phyloP scores from a whole-genome alignment of 345 rosid species.

The Murraya paniculata region DNA sequence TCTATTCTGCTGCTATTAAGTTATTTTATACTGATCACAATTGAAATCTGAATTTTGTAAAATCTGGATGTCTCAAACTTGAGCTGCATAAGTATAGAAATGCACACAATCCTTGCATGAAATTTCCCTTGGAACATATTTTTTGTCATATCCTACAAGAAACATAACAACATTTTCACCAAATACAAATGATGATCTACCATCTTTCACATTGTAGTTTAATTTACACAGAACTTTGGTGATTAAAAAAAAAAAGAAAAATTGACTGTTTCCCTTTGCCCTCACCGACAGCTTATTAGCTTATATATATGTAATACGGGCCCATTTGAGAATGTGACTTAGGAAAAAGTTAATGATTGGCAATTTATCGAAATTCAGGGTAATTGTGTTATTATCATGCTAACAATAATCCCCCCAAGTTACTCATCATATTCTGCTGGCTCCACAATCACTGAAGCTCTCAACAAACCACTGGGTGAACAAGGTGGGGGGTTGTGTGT shows the following conservation, averaged over 20 bases:
- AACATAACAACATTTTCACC: not conserved
- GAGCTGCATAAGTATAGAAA: too few relatives aligned
- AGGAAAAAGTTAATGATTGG: not conserved
- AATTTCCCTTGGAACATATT: not conserved
- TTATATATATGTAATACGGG: not conserved
- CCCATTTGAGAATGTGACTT: not conserved
- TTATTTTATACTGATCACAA: too few relatives aligned
- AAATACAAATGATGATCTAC: not conserved
- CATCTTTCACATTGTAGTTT: not conserved
- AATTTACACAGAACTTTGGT: not conserved
- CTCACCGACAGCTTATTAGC: too few relatives aligned
- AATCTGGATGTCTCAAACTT: too few relatives aligned
- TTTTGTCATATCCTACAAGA: not conserved
- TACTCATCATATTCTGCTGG: slow-evolving; percentile 1
- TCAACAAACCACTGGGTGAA: not conserved
- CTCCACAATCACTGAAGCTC: slow-evolving; percentile 9
- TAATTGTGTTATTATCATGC: not conserved
- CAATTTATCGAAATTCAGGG: not conserved
- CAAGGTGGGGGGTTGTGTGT: too few relatives aligned
- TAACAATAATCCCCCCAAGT: not conserved
- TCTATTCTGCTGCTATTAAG: too few relatives aligned
- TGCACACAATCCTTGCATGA: not conserved
- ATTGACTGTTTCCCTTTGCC: too few relatives aligned
- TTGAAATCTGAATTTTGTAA: too few relatives aligned
- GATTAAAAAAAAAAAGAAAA: too few relatives aligned